Percentiles rank a stretch among this genome's conserved stretches.
phyloP scores from a whole-genome alignment of 2,329 filamentous ascomycete genomes.

The Ophiocordyceps camponoti-leonardi region DNA sequence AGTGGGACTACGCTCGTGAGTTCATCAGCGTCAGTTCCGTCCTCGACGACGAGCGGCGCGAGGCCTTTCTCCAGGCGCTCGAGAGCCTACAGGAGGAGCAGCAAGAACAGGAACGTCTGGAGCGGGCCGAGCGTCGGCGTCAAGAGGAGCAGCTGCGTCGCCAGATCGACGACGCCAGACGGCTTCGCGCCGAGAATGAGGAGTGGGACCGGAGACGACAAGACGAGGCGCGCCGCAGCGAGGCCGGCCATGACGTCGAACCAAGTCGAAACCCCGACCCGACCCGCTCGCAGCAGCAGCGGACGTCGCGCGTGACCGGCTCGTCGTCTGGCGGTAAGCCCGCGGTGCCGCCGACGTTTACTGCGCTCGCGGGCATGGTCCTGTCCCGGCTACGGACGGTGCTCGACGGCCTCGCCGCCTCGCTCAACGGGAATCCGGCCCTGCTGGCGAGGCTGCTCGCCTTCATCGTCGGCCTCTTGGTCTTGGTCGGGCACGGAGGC shows the following conservation, averaged over 20 bases:
- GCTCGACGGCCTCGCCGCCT: conserved; percentile 30
- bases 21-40: conserved; percentile 79
- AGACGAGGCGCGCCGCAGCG: conserved; percentile 32
- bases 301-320: conserved; percentile 8
- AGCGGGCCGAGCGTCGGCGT: conserved; percentile 36
- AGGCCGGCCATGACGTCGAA: conserved; percentile 56
- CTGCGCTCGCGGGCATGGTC: conserved; percentile 32
- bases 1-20: conserved; percentile 89
- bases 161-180: conserved; percentile 39
- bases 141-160: conserved; percentile 39
- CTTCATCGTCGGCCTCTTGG: conserved; percentile 62
- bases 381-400: conserved; percentile 32
- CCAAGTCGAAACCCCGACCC: conserved; percentile 17
- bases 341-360: conserved; percentile 18
- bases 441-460: conserved; percentile 47
- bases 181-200: conserved; percentile 40
- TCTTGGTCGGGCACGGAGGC: conserved; percentile 59
- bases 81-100: conserved; percentile 74
- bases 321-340: conserved; percentile 13
- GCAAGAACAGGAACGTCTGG: conserved; percentile 50
- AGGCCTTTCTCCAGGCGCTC: conserved; percentile 75
- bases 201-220: conserved; percentile 32
- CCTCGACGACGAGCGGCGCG: conserved; percentile 78
- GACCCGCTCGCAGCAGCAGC: conserved; percentile 9
- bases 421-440: conserved; percentile 38